phyloP scores from a whole-genome alignment of 441 rosid species.

The Eruca vesicaria region DNA sequence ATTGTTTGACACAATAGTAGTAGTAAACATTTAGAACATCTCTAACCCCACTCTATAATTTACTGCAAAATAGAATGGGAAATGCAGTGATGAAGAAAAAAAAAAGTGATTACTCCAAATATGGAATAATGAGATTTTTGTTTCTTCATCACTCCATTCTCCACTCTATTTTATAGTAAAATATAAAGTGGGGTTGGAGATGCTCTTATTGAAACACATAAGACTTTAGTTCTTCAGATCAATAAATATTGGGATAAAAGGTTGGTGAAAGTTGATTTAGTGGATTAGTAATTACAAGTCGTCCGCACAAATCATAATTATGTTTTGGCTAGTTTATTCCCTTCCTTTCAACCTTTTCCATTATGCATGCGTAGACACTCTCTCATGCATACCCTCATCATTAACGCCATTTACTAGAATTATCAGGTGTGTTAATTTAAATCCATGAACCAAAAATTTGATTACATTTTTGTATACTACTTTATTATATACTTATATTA shows the following conservation, averaged over 20 bases:
- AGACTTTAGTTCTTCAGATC: not conserved
- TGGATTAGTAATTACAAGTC: constrained; percentile 17
- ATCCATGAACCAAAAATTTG: not conserved
- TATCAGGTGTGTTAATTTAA: not conserved
- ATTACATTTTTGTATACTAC: not conserved
- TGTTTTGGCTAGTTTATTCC: constrained; percentile 30
- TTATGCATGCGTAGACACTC: constrained; percentile 34
- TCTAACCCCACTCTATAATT: too few relatives aligned
- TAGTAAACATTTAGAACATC: not conserved
- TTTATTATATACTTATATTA: not conserved
- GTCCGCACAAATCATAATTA: constrained; percentile 30
- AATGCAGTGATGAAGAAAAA: too few relatives aligned
- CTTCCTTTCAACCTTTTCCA: constrained; percentile 20
- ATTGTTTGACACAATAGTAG: not conserved
- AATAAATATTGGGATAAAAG: not conserved
- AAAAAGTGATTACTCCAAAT: too few relatives aligned
- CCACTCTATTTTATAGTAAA: too few relatives aligned
- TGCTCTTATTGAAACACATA: not conserved
- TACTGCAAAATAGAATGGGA: too few relatives aligned
- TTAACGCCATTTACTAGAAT: constrained; percentile 17
- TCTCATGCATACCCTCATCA: constrained; percentile 37
- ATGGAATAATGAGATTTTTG: too few relatives aligned
- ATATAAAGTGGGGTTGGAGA: too few relatives aligned
- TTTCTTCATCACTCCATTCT: too few relatives aligned
- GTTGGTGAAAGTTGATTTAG: not conserved